Conservation (phyloP, 805 yeast genomes). For the Babjeviella inositovora region DNA sequence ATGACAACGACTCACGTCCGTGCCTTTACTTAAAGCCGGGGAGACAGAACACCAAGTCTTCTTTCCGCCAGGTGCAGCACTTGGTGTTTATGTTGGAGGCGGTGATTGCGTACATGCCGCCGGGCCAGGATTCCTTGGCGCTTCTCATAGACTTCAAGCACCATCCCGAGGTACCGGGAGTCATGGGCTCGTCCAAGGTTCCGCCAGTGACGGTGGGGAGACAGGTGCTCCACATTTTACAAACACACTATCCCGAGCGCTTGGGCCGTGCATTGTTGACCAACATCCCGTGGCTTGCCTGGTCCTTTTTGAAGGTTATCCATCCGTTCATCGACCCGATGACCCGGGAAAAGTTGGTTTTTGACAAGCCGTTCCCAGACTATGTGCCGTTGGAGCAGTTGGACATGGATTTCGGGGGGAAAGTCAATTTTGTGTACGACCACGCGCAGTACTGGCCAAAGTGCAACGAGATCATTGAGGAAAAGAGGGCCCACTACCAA, state of each 20-base stretch:
- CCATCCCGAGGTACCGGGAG: constrained; percentile 14
- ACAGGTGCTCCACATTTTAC: constrained; percentile 87
- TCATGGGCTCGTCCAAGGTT: constrained; percentile 46
- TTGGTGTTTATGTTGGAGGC: constrained; percentile 40
- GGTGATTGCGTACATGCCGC: constrained; percentile 36
- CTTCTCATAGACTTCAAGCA: constrained; percentile 39
- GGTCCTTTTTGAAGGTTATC: constrained; percentile 82
- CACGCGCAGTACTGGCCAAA: constrained; percentile 73
- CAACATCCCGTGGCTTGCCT: constrained; percentile 87
- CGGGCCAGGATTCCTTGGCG: constrained; percentile 40
- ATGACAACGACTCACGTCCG: constrained; percentile 35
- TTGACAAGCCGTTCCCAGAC: constrained; percentile 73
- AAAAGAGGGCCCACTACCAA: constrained; percentile 46
- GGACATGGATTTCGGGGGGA: constrained; percentile 76
- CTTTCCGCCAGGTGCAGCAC: constrained; percentile 36
- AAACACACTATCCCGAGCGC: constrained; percentile 95
- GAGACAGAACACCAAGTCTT: constrained; percentile 34
- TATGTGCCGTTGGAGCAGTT: constrained; percentile 74
- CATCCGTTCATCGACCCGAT: constrained; percentile 94
- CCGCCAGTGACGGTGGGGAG: constrained; percentile 86
- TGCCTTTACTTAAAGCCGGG: constrained; percentile 35
- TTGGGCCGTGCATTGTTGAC: constrained; percentile 84
- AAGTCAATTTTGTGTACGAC: constrained; percentile 66
- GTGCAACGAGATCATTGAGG: constrained; percentile 41
- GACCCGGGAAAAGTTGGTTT: constrained; percentile 86